phyloP scores from a whole-genome alignment of 176 grass and related monocot species.

The Aegilops speltoides region DNA sequence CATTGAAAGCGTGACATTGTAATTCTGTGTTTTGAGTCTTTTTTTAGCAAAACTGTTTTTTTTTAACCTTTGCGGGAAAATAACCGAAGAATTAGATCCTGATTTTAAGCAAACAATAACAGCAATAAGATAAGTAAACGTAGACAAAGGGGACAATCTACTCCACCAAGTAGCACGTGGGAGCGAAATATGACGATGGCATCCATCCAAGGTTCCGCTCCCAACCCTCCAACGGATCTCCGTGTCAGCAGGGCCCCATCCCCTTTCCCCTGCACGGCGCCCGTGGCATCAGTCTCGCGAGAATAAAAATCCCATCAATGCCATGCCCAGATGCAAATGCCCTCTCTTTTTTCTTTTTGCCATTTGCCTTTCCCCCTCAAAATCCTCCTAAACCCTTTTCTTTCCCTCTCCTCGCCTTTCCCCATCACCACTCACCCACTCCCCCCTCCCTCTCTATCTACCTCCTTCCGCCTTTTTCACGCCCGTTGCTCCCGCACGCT shows the following conservation, averaged over 20 bases:
- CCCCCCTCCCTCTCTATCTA: no score
- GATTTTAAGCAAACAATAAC: no score
- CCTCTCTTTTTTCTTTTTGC: neutral
- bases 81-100: no score
- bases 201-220: neutral
- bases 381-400: conserved; percentile 27
- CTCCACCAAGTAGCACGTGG: neutral
- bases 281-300: neutral
- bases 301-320: conserved; percentile 27
- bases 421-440: neutral
- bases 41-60: no score
- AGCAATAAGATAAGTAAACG: no score
- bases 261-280: neutral
- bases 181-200: neutral
- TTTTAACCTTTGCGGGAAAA: no score
- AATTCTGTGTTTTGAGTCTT: no score
- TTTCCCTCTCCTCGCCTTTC: neutral
- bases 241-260: conserved; percentile 33
- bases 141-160: neutral
- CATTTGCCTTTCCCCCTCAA: neutral
- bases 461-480: conserved; percentile 7
- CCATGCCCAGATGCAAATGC: neutral
- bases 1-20: no score
- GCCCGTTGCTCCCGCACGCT: conserved; percentile 27
- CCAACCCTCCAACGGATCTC: neutral